Conservation (phyloP, 345 rosid species). For the Citrus sp. region DNA sequence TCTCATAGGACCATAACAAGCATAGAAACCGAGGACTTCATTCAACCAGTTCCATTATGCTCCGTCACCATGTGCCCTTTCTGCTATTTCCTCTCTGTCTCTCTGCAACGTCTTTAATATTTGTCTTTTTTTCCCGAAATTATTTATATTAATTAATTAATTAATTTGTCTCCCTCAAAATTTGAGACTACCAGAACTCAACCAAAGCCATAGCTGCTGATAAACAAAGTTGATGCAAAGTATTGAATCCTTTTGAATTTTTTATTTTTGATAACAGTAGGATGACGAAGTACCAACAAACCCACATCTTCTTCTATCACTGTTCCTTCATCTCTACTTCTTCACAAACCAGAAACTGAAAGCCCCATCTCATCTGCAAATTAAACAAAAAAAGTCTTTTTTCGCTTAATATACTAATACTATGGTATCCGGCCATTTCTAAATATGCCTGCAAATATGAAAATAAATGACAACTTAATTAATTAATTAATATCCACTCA, state of each 20-base stretch:
- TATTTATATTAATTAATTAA: neutral
- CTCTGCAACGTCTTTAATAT: neutral
- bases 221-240: neutral
- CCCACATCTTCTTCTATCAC: slow-evolving; percentile 29
- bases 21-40: slow-evolving; percentile 45
- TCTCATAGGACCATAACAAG: slow-evolving; percentile 1
- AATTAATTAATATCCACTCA: too few species aligned
- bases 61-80: slow-evolving; percentile 35
- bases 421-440: too few species aligned
- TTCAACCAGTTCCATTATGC: slow-evolving; percentile 37
- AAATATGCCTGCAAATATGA: too few species aligned
- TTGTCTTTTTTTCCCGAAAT: neutral
- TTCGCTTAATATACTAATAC: too few species aligned
- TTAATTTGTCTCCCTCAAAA: neutral
- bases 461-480: too few species aligned
- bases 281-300: slow-evolving; percentile 44
- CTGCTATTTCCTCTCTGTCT: slow-evolving; percentile 20
- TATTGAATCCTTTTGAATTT: neutral
- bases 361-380: slow-evolving; percentile 44
- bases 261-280: slow-evolving; percentile 12
- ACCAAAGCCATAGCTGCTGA: neutral
- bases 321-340: slow-evolving; percentile 53
- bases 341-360: slow-evolving; percentile 43
- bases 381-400: neutral
- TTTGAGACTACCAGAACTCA: slow-evolving; percentile 1